Evolutionary conservation across 192 early-diverging fungal genomes (phyloP).

Genomic region (Coemansia sp.): DNA sequence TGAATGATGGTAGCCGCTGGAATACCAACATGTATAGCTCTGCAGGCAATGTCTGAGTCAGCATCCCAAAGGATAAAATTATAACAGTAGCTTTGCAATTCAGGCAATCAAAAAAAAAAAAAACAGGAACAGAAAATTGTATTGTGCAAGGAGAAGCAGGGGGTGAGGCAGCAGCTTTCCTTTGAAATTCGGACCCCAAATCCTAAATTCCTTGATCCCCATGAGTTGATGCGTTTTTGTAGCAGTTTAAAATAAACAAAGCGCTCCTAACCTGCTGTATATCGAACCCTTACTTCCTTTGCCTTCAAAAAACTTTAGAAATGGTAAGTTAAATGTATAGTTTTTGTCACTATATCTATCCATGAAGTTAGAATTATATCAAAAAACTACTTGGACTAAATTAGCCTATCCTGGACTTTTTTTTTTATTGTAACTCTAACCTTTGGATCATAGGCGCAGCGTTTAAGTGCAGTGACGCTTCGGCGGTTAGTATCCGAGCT

Average conservation of each 20-base stretch:
- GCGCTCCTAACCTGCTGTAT: background rate
- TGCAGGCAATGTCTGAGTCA: conserved; percentile 12
- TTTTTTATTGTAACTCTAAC: no score
- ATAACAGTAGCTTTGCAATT: background rate
- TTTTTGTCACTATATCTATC: background rate
- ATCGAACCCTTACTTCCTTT: background rate
- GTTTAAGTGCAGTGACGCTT: conserved; percentile 33
- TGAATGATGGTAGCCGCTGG: conserved; percentile 13
- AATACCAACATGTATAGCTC: conserved; percentile 34
- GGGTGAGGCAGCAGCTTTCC: background rate
- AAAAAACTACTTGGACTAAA: no score
- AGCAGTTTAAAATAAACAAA: background rate
- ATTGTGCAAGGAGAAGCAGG: background rate
- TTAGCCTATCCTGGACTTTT: no score
- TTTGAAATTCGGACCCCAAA: background rate
- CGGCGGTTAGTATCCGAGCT: conserved; percentile 63
- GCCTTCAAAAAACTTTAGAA: background rate
- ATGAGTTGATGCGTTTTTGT: background rate
- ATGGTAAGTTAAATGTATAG: conserved; percentile 6
- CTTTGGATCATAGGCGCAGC: conserved; percentile 25
- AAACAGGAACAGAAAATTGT: no score
- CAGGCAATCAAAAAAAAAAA: background rate
- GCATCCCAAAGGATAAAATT: no score
- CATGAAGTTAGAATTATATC: no score
- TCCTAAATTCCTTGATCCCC: background rate